Evolutionary conservation across 2,329 filamentous ascomycete genomes (phyloP).

Genomic region (Paecilomyces formosus): DNA sequence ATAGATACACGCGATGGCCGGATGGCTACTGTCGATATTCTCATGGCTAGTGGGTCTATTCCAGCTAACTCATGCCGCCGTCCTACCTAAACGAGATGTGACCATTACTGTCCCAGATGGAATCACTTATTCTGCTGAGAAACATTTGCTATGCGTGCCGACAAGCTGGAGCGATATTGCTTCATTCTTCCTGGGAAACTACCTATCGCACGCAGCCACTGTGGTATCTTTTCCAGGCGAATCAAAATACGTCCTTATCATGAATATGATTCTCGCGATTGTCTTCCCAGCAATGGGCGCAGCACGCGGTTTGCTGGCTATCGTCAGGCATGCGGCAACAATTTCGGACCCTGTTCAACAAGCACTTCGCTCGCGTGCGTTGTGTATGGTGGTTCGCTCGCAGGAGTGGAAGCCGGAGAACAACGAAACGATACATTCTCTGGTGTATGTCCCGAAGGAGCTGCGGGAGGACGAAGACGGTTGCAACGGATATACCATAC

Average conservation of each 20-base stretch:
- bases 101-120: background rate
- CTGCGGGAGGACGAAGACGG: constrained; percentile 6
- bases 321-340: constrained; percentile 13
- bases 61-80: background rate
- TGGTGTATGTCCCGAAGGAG: constrained; percentile 5
- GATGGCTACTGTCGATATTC: background rate
- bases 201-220: constrained; percentile 28
- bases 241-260: constrained; percentile 6
- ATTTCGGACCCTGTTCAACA: constrained; percentile 13
- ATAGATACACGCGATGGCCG: background rate
- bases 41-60: background rate
- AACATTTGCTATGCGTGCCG: background rate
- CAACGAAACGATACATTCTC: constrained; percentile 10
- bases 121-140: background rate
- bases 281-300: constrained; percentile 18
- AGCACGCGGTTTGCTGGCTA: constrained; percentile 17
- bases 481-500: constrained; percentile 2
- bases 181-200: constrained; percentile 28
- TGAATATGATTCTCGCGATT: constrained; percentile 12
- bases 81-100: background rate
- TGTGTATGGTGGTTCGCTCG: constrained; percentile 22
- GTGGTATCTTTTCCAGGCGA: constrained; percentile 24
- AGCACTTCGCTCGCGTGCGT: constrained; percentile 18
- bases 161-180: constrained; percentile 13
- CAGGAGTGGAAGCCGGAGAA: constrained; percentile 13